Conservation (phyloP, 2,329 filamentous ascomycete genomes). For the Pseudogymnoascus sp. region DNA sequence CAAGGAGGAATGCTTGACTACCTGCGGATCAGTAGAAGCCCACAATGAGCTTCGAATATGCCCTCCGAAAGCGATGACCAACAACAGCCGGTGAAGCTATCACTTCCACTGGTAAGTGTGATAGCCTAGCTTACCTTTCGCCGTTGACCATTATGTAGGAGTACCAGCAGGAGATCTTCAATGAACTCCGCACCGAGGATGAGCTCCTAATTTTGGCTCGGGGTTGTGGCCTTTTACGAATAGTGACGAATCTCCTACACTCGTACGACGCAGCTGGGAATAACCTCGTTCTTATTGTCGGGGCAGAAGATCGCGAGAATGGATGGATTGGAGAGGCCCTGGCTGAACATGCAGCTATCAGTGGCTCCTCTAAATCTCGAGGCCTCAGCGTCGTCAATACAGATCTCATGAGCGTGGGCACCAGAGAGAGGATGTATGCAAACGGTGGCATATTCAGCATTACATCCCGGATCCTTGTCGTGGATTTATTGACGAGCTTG, state of each 20-base stretch:
- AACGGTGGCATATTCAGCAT: conserved; percentile 90
- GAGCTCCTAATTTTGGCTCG: conserved; percentile 86
- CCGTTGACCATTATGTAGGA: conserved; percentile 38
- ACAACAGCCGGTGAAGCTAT: conserved; percentile 68
- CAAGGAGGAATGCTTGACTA: conserved; percentile 1
- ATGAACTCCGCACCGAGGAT: conserved; percentile 82
- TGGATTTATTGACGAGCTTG: conserved; percentile 80
- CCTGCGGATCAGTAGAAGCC: neutral
- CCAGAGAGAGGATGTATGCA: conserved; percentile 84
- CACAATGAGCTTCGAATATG: conserved; percentile 20
- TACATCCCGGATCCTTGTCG: conserved; percentile 88
- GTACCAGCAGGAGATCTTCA: conserved; percentile 94
- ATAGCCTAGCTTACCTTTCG: neutral
- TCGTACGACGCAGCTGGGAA: conserved; percentile 94
- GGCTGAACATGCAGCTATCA: conserved; percentile 90
- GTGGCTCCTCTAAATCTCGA: conserved; percentile 69
- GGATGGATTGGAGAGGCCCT: conserved; percentile 93
- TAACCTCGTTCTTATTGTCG: conserved; percentile 81
- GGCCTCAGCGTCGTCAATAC: conserved; percentile 91
- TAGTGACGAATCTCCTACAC: conserved; percentile 93
- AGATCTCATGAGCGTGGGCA: conserved; percentile 78
- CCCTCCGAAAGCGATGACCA: conserved; percentile 32
- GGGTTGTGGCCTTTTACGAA: conserved; percentile 81
- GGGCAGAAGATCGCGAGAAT: conserved; percentile 88
- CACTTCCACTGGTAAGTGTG: conserved; percentile 56